Evolutionary conservation across 306 rosid genomes (phyloP).

Genomic region (Prunus salicina): DNA sequence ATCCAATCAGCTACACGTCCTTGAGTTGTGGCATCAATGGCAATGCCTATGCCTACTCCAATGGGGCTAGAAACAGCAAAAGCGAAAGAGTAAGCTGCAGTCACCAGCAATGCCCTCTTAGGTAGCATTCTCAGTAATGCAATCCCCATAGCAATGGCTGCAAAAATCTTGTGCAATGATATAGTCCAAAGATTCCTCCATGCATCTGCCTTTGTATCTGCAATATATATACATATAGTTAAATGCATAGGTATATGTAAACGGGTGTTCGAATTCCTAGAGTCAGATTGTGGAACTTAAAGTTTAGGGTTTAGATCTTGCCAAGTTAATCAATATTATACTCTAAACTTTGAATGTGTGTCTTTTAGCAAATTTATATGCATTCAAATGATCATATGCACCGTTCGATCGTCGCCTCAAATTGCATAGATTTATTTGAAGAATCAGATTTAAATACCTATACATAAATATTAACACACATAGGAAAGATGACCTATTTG

Average conservation of each 20-base stretch:
- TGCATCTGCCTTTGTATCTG: slow-evolving; percentile 60
- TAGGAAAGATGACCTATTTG: background rate
- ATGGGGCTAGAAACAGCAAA: slow-evolving; percentile 72
- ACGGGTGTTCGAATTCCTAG: no score
- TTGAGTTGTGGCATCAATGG: slow-evolving; percentile 64
- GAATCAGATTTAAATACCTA: background rate
- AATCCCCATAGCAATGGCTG: slow-evolving; percentile 79
- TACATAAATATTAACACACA: background rate
- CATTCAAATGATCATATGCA: background rate
- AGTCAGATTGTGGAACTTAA: background rate
- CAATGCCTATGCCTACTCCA: slow-evolving; percentile 79
- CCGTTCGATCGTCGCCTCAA: background rate
- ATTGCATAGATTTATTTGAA: background rate
- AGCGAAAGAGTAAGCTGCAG: slow-evolving; percentile 52
- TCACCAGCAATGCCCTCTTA: slow-evolving; percentile 52
- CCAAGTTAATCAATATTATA: background rate
- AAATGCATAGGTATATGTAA: no score
- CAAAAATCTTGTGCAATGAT: slow-evolving; percentile 77
- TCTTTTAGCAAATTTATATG: background rate
- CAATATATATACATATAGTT: background rate
- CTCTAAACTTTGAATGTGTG: background rate
- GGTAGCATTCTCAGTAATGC: slow-evolving; percentile 71
- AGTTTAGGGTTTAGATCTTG: background rate
- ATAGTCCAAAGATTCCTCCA: slow-evolving; percentile 88
- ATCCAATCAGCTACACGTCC: slow-evolving; percentile 66